phyloP scores from a whole-genome alignment of 2,329 filamentous ascomycete genomes.

The Penicillium janthinellum region DNA sequence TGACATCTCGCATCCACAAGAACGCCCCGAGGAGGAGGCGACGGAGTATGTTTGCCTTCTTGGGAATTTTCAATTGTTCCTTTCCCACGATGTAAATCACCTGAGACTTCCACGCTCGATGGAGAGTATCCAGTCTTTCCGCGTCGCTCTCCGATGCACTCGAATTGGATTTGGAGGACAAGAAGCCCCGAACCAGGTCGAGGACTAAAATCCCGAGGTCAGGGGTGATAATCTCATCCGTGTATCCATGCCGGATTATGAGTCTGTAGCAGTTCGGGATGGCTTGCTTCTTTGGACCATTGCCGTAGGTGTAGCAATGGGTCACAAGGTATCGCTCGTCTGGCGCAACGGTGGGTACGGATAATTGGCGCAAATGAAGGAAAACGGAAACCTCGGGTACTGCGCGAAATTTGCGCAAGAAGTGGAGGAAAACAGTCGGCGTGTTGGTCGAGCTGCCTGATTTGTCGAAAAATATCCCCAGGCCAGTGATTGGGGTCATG shows the following conservation, averaged over 20 bases:
- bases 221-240: constrained; percentile 68
- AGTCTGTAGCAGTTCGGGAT: constrained; percentile 69
- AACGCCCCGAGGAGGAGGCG: constrained; percentile 35
- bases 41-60: constrained; percentile 31
- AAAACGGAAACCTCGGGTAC: constrained; percentile 71
- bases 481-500: constrained; percentile 57
- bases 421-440: constrained; percentile 71
- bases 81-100: constrained; percentile 54
- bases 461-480: constrained; percentile 80
- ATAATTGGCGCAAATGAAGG: constrained; percentile 69
- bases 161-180: neutral
- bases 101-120: constrained; percentile 49
- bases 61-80: constrained; percentile 42
- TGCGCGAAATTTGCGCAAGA: constrained; percentile 69
- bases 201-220: constrained; percentile 64
- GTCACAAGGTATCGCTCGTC: constrained; percentile 49
- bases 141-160: neutral
- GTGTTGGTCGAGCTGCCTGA: constrained; percentile 60
- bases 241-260: constrained; percentile 71
- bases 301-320: constrained; percentile 7
- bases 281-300: constrained; percentile 35
- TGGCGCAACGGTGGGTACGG: constrained; percentile 57
- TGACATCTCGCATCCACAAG: constrained; percentile 43
- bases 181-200: constrained; percentile 55
- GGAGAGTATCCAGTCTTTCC: constrained; percentile 37